phyloP scores from a whole-genome alignment of 2,329 filamentous ascomycete genomes.

The Aquanectria penicillioides region DNA sequence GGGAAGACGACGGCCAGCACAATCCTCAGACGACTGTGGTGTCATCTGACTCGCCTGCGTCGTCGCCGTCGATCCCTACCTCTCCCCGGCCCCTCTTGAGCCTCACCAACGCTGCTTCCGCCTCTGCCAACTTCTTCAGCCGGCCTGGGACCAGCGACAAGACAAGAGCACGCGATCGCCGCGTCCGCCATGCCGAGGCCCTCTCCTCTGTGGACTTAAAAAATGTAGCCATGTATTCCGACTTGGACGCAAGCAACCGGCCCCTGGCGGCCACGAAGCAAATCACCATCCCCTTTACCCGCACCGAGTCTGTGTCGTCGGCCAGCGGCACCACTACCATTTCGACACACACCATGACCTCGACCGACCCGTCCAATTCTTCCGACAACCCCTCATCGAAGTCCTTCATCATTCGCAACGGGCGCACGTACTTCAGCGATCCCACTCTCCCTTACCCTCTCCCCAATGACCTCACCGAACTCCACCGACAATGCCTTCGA shows the following conservation, averaged over 20 bases:
- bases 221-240: slow-evolving; percentile 51
- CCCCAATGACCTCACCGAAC: slow-evolving; percentile 85
- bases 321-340: slow-evolving; percentile 55
- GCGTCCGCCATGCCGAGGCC: slow-evolving; percentile 32
- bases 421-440: slow-evolving; percentile 85
- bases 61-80: slow-evolving; percentile 24
- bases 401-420: slow-evolving; percentile 78
- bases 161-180: slow-evolving; percentile 34
- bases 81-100: slow-evolving; percentile 31
- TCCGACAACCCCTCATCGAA: slow-evolving; percentile 54
- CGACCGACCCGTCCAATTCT: slow-evolving; percentile 57
- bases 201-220: slow-evolving; percentile 42
- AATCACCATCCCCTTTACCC: slow-evolving; percentile 49
- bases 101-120: slow-evolving; percentile 13
- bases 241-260: slow-evolving; percentile 44
- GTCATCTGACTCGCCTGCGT: slow-evolving; percentile 38
- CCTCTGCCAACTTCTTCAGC: slow-evolving; percentile 37
- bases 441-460: slow-evolving; percentile 80
- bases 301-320: slow-evolving; percentile 59
- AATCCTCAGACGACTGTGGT: slow-evolving; percentile 27
- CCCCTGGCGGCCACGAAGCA: slow-evolving; percentile 43
- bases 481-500: slow-evolving; percentile 86
- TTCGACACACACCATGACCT: slow-evolving; percentile 58
- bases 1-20: slow-evolving; percentile 33
- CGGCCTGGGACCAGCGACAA: slow-evolving; percentile 33